A percentile compares a stretch with the other conserved stretches of the same genome.
Conservation (phyloP, 208 protist species). For the Trypanosoma melophagium region DNA sequence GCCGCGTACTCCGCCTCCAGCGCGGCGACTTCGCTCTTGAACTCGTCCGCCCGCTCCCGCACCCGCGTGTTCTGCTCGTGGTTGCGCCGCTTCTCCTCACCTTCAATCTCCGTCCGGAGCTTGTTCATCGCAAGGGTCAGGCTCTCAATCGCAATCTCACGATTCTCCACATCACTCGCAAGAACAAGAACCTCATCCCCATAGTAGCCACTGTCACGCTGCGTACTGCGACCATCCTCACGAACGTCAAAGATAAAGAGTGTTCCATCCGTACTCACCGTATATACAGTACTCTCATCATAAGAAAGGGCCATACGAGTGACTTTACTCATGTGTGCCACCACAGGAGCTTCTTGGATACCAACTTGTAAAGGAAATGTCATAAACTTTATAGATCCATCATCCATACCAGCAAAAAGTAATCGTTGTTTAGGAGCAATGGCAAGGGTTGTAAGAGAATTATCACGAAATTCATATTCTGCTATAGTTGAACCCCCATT, state of each 20-base stretch:
- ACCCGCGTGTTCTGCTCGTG: slow-evolving; percentile 92
- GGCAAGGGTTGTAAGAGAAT: slow-evolving; percentile 57
- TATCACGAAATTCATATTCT: slow-evolving; percentile 85
- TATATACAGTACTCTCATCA: slow-evolving; percentile 92
- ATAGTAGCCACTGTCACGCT: slow-evolving; percentile 26
- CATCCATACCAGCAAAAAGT: slow-evolving; percentile 89
- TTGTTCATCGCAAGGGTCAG: slow-evolving; percentile 89
- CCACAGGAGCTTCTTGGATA: slow-evolving; percentile 67
- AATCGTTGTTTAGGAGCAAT: slow-evolving; percentile 88
- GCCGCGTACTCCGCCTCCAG: slow-evolving; percentile 78
- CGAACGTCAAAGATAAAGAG: slow-evolving; percentile 88
- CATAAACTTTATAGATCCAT: slow-evolving; percentile 90
- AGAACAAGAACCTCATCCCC: slow-evolving; percentile 92
- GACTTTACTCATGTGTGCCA: slow-evolving; percentile 73
- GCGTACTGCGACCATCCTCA: slow-evolving; percentile 65
- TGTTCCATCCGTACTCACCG: slow-evolving; percentile 85
- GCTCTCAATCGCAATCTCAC: slow-evolving; percentile 71
- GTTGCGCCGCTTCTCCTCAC: slow-evolving; percentile 92
- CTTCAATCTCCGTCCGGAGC: slow-evolving; percentile 92
- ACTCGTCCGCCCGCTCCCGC: slow-evolving; percentile 89
- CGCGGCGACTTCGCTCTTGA: slow-evolving; percentile 72
- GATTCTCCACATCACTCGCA: slow-evolving; percentile 93
- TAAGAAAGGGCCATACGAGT: slow-evolving; percentile 84
- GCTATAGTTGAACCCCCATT: slow-evolving; percentile 24
- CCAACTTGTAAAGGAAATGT: slow-evolving; percentile 82